These are phyloP conservation scores for Aureobasidium sp. DNA, from an alignment of 2,329 filamentous ascomycete species.

Conservation along the genomic window DNA sequence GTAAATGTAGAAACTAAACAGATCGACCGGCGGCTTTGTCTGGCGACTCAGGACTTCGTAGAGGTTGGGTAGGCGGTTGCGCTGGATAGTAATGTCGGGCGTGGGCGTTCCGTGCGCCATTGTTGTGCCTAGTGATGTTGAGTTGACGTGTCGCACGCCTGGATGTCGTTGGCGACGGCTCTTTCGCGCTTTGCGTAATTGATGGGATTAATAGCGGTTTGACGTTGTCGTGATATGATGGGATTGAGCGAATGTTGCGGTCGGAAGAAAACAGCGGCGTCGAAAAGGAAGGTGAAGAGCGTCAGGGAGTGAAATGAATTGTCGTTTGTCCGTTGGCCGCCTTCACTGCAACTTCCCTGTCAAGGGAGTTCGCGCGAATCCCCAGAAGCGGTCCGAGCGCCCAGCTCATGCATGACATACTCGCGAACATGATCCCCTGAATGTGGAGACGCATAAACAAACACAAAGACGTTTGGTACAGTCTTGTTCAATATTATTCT, in stretches of 20 bases:
- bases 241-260: not conserved
- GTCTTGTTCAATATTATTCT: not conserved
- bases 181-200: not conserved
- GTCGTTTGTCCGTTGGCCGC: constrained; percentile 6
- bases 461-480: not conserved
- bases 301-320: constrained; percentile 1
- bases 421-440: not conserved
- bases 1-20: constrained; percentile 99
- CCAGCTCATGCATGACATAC: not conserved
- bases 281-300: not conserved
- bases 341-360: not conserved
- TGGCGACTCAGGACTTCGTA: constrained; percentile 92
- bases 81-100: constrained; percentile 22
- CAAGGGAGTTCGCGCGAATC: not conserved
- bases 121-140: not conserved
- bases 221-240: not conserved
- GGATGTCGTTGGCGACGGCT: not conserved
- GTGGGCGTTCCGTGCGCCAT: constrained; percentile 3
- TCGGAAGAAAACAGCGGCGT: not conserved
- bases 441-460: not conserved
- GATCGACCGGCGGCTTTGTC: constrained; percentile 89
- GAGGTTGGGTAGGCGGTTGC: constrained; percentile 84
- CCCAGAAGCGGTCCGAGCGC: not conserved
- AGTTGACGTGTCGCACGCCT: constrained; percentile 2
- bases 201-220: not conserved